Base-by-base conservation (phyloP, 2,329 filamentous ascomycete species). In the Aspergillus versicolor region DNA sequence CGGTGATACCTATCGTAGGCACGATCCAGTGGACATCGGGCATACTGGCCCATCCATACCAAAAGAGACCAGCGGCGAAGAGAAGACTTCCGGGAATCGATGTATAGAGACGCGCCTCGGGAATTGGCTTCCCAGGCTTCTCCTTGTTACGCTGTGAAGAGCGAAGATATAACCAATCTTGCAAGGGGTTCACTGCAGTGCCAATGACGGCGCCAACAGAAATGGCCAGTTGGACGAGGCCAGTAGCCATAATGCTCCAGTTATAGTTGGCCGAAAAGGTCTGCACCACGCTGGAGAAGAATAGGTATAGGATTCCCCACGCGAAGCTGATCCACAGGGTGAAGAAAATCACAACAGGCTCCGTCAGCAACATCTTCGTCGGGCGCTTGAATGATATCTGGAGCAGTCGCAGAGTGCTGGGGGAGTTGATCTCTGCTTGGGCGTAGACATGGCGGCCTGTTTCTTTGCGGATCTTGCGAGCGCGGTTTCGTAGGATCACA, bases 301-400 rank as follows among this genome's bases (percentile, higher is more conserved):
- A 77, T 0, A 78, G 65, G 58, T 74, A 79, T 0, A 78, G 62
- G 22, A 77, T 77, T 1, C 75, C 75, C 74, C 75, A 77, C 0
- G 76, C 75, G 56, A 79, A 79, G 30, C 67, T 71, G 43, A 77
- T 74, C 76, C 75, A 79, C 0, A 78, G 63, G 0, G 75, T 78
- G 64, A 79, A 76, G 52, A 73, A 77, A 3, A 62, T 73, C 5
- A 78, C 72, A 1, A 79, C 73, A 0, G 75, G 76, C 30, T 78
- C 75, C 3, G 75, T 77, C 19, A 75, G 47, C 1, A 76, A 68
- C 73, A 79, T 72, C 12, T 65, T 61, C 0, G 66, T 73, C 0
- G 75, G 74, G 1, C 74, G 71, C 63, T 73, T 70, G 38, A 79
- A 72, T 0, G 75, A 77, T 5, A 76, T 59, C 44, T 73, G 71